phyloP scores from a whole-genome alignment of 2,329 filamentous ascomycete genomes.

The Pseudogymnoascus verrucosus region DNA sequence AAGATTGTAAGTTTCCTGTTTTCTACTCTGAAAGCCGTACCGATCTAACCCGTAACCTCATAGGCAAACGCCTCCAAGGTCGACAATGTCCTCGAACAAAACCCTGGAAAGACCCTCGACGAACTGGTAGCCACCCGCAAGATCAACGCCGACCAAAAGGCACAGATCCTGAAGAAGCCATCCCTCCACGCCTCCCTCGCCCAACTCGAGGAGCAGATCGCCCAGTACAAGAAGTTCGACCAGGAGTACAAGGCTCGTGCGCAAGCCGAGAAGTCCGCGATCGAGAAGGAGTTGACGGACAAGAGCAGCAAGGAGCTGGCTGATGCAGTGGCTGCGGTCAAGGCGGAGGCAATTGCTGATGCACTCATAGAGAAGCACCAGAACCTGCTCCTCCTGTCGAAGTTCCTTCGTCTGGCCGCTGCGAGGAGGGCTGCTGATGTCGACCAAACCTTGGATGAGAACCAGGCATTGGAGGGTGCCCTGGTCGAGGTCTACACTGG shows the following conservation, averaged over 20 bases:
- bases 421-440: conserved; percentile 61
- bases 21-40: background rate
- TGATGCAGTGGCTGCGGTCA: conserved; percentile 42
- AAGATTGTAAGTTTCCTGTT: conserved; percentile 65
- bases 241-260: conserved; percentile 59
- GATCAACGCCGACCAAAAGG: conserved; percentile 75
- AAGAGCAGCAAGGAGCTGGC: conserved; percentile 38
- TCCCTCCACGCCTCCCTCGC: conserved; percentile 58
- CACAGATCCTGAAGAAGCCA: conserved; percentile 70
- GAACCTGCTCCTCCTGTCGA: conserved; percentile 61
- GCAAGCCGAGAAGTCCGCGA: conserved; percentile 48
- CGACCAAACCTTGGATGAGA: conserved; percentile 60
- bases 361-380: conserved; percentile 48
- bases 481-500: conserved; percentile 72
- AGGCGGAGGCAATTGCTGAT: conserved; percentile 47
- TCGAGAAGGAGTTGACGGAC: conserved; percentile 48
- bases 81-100: conserved; percentile 59
- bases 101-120: conserved; percentile 63
- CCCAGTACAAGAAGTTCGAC: conserved; percentile 68
- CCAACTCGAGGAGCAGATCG: conserved; percentile 66
- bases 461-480: conserved; percentile 72
- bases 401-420: conserved; percentile 72
- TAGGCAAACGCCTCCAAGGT: conserved; percentile 66
- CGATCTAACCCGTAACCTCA: conserved; percentile 16
- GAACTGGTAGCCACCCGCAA: conserved; percentile 63